Conservation (phyloP, 257 asterid species). For the Plantago major region DNA sequence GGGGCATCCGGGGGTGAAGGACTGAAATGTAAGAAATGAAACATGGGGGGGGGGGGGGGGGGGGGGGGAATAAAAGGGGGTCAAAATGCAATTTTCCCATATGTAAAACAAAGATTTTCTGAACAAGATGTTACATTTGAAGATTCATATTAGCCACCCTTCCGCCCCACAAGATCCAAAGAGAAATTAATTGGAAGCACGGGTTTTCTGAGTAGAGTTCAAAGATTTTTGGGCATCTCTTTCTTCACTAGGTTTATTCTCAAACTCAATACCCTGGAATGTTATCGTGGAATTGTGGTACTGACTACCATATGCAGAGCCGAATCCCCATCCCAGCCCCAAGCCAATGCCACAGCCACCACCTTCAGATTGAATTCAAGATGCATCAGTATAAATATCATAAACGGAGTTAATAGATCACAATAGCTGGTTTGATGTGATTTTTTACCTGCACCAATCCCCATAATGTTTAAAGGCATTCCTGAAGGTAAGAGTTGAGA, state of each 20-base stretch:
- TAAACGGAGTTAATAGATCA: background rate
- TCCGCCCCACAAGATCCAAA: background rate
- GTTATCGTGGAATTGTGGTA: slow-evolving; percentile 61
- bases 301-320: slow-evolving; percentile 78
- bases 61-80: too few relatives aligned
- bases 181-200: slow-evolving; percentile 25
- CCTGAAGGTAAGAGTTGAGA: slow-evolving; percentile 37
- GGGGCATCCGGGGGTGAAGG: too few relatives aligned
- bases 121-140: too few relatives aligned
- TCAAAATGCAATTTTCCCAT: too few relatives aligned
- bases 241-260: slow-evolving; percentile 33
- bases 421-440: background rate
- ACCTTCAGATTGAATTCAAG: slow-evolving; percentile 42
- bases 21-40: too few relatives aligned
- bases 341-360: slow-evolving; percentile 93
- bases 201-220: slow-evolving; percentile 30
- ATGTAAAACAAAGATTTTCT: too few relatives aligned
- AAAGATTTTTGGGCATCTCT: slow-evolving; percentile 30
- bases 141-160: too few relatives aligned
- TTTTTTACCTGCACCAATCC: slow-evolving; percentile 77
- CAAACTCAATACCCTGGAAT: slow-evolving; percentile 59
- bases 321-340: slow-evolving; percentile 99
- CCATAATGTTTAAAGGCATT: slow-evolving; percentile 66
- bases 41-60: too few relatives aligned
- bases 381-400: slow-evolving; percentile 2